Evolutionary conservation across 768 basidiomycete genomes (phyloP).

Genomic region (Suillus spraguei): DNA sequence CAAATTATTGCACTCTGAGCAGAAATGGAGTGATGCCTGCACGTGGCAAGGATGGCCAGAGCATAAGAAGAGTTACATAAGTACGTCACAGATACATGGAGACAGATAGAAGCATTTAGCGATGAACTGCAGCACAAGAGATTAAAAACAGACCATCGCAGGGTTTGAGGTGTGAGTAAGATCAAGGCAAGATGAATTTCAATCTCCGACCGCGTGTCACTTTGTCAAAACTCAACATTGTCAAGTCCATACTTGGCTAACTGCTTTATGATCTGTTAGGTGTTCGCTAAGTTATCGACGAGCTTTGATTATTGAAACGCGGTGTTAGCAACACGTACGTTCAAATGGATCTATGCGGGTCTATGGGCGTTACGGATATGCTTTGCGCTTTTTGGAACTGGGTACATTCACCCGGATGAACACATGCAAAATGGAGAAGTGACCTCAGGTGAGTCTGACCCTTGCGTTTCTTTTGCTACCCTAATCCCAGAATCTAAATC

Average conservation of each 20-base stretch:
- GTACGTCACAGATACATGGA: background rate
- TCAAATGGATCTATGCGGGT: constrained; percentile 22
- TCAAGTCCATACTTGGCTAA: constrained; percentile 1
- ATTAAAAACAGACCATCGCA: constrained; percentile 28
- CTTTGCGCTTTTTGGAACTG: constrained; percentile 37
- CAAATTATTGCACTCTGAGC: constrained; percentile 93
- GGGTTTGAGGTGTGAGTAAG: background rate
- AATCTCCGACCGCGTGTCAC: constrained; percentile 27
- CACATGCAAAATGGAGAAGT: constrained; percentile 44
- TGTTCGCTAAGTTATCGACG: background rate
- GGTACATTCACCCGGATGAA: constrained; percentile 46
- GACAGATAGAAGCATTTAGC: constrained; percentile 17
- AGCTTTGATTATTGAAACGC: background rate
- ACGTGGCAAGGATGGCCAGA: background rate
- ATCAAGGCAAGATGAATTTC: constrained; percentile 23
- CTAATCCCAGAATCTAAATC: constrained; percentile 13
- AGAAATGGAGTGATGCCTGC: constrained; percentile 87
- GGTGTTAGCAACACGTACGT: constrained; percentile 19
- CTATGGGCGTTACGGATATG: constrained; percentile 32
- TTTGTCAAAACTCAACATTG: background rate
- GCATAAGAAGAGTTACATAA: background rate
- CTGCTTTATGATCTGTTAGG: constrained; percentile 2
- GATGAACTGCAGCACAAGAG: constrained; percentile 9
- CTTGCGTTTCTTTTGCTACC: constrained; percentile 6
- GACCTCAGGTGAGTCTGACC: constrained; percentile 32